Evolutionary conservation across 176 grass and related monocot genomes (phyloP).

Genomic region (Microstegium vimineum): DNA sequence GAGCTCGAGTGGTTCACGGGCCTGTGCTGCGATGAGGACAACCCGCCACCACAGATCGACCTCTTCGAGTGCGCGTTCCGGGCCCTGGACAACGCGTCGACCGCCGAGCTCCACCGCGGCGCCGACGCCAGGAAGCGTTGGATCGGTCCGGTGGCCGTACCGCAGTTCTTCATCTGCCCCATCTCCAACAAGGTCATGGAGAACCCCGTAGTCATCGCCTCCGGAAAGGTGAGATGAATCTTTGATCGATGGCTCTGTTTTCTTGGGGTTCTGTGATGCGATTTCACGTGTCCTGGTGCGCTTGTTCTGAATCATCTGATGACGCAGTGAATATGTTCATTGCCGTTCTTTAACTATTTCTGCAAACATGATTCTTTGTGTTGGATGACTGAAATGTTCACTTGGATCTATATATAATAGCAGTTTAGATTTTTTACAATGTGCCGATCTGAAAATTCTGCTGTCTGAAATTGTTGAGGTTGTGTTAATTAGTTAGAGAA

Average conservation of each 20-base stretch:
- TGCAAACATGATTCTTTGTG: neutral
- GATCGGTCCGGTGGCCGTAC: constrained; percentile 19
- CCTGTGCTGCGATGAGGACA: constrained; percentile 21
- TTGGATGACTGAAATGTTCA: neutral
- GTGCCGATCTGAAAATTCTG: neutral
- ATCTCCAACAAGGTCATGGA: constrained; percentile 43
- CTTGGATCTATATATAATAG: no score
- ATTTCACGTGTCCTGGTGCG: neutral
- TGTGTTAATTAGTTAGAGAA: neutral
- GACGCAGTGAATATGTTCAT: neutral
- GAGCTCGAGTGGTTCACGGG: constrained; percentile 49
- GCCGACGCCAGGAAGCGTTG: constrained; percentile 23
- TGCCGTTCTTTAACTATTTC: neutral
- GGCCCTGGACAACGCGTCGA: constrained; percentile 14
- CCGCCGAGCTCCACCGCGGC: constrained; percentile 26
- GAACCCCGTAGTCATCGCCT: constrained; percentile 38
- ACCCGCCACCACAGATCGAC: neutral
- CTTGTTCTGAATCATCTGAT: neutral
- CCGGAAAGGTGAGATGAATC: constrained; percentile 41
- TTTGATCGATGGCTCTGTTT: neutral
- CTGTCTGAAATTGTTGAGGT: neutral
- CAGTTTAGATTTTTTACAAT: neutral
- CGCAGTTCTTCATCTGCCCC: constrained; percentile 42
- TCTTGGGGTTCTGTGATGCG: neutral
- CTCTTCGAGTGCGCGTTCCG: constrained; percentile 44